Conservation (phyloP, 202 grass and related monocot genomes). For the Setaria italica region DNA sequence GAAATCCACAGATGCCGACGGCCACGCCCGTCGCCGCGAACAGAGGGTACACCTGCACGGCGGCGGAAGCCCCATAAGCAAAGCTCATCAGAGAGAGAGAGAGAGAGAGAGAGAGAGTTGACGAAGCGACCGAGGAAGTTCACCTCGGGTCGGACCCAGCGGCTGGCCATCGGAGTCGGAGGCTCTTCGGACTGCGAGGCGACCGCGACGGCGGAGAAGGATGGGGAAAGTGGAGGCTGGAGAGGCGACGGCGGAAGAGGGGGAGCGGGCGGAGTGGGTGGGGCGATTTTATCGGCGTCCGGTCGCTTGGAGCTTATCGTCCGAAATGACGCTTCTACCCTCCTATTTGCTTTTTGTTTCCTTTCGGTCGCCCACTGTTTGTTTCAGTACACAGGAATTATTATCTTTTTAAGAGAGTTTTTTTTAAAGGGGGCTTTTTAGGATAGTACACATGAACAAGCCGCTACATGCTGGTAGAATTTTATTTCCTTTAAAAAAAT, state of each 20-base stretch:
- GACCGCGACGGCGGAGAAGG: background rate
- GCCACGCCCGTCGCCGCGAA: conserved; percentile 79
- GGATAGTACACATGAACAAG: too few relatives aligned
- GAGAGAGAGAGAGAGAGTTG: background rate
- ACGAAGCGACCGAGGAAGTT: background rate
- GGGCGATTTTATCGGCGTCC: conserved; percentile 24
- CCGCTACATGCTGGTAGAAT: too few relatives aligned
- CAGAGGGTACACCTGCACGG: conserved; percentile 75
- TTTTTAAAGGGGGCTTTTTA: too few relatives aligned
- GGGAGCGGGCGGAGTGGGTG: conserved; percentile 6
- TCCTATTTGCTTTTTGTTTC: background rate
- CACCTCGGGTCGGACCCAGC: conserved; percentile 75
- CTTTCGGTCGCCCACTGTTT: background rate
- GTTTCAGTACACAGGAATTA: background rate
- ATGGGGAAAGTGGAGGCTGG: conserved; percentile 10
- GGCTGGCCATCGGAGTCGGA: conserved; percentile 59
- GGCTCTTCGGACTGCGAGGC: conserved; percentile 33
- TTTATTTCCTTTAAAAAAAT: too few relatives aligned
- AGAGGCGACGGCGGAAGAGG: conserved; percentile 21
- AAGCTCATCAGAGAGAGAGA: background rate
- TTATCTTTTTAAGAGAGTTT: too few relatives aligned
- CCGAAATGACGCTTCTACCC: conserved; percentile 37
- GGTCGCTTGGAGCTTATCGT: background rate
- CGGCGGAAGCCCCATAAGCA: background rate
- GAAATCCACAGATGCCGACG: conserved; percentile 67